A percentile compares a stretch with the other conserved stretches of the same genome.
These are phyloP conservation scores for Triticum monococcum DNA, from an alignment of 176 grass and related monocot species.

Conservation along the genomic window DNA sequence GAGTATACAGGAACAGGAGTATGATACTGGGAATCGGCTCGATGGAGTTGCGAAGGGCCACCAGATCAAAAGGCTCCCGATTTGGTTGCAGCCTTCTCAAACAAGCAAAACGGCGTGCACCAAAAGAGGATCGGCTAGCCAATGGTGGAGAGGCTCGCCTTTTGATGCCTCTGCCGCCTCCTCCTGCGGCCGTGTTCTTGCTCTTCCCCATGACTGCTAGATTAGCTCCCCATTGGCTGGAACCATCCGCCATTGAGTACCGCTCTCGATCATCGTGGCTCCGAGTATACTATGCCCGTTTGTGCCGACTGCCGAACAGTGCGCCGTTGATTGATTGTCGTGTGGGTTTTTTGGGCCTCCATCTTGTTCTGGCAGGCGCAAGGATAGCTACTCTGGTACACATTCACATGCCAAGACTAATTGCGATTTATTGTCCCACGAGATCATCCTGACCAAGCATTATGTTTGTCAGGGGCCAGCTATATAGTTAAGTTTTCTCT, in stretches of 20 bases:
- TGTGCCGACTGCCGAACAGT: neutral
- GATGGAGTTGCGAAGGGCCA: neutral
- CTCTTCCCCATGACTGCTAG: neutral
- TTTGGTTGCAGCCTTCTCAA: neutral
- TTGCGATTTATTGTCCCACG: neutral
- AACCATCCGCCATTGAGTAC: slow-evolving; percentile 32
- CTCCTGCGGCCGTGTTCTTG: neutral
- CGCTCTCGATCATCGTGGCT: neutral
- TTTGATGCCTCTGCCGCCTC: slow-evolving; percentile 46
- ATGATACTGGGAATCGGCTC: too few species aligned
- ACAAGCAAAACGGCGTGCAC: neutral
- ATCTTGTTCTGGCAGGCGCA: too few species aligned
- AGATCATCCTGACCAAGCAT: neutral
- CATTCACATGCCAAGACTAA: too few species aligned
- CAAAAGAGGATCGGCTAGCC: slow-evolving; percentile 4
- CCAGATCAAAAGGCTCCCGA: neutral
- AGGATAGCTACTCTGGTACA: too few species aligned
- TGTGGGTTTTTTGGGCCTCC: too few species aligned
- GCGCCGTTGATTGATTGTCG: too few species aligned
- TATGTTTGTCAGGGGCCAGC: too few species aligned
- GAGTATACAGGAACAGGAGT: too few species aligned
- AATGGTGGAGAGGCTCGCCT: slow-evolving; percentile 36
- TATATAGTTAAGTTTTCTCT: too few species aligned
- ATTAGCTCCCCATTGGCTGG: slow-evolving; percentile 36
- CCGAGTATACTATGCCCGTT: neutral